phyloP scores from a whole-genome alignment of 768 basidiomycete species.

The Paxillus involutus region DNA sequence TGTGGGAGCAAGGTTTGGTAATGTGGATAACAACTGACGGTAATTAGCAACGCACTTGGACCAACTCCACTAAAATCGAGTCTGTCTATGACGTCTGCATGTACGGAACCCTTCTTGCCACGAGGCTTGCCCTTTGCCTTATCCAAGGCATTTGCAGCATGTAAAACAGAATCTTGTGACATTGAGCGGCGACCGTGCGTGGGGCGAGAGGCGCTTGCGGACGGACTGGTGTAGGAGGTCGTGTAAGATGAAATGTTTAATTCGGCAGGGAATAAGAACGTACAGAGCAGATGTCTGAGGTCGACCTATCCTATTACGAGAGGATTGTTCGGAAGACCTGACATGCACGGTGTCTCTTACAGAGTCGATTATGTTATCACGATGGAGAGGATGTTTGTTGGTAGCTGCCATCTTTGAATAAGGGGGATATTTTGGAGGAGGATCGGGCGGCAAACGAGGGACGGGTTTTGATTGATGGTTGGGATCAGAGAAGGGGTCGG shows the following conservation, averaged over 20 bases:
- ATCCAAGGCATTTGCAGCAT: constrained; percentile 38
- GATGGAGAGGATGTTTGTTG: constrained; percentile 32
- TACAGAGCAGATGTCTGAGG: constrained; percentile 50
- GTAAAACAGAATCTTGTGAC: constrained; percentile 49
- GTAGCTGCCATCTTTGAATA: constrained; percentile 26
- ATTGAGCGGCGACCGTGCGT: constrained; percentile 43
- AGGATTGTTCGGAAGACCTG: constrained; percentile 40
- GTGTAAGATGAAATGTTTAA: constrained; percentile 19
- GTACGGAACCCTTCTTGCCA: constrained; percentile 71
- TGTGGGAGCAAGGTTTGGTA: constrained; percentile 28
- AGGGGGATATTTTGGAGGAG: constrained; percentile 29
- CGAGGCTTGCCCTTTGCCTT: constrained; percentile 50
- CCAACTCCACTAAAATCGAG: constrained; percentile 86
- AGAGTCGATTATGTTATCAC: constrained; percentile 54
- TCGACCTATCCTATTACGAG: constrained; percentile 51
- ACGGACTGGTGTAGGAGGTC: constrained; percentile 18
- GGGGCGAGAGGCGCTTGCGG: constrained; percentile 21
- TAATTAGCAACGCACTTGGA: constrained; percentile 57
- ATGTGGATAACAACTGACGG: not conserved
- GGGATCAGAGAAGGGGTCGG: constrained; percentile 56
- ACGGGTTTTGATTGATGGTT: constrained; percentile 25
- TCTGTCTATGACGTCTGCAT: constrained; percentile 89
- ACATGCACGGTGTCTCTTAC: constrained; percentile 69
- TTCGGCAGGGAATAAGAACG: constrained; percentile 8
- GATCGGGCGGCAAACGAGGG: constrained; percentile 44